A percentile compares a stretch with the other conserved stretches of the same genome.
phyloP scores from a whole-genome alignment of 73 alveolate genomes.

The Durusdinium trenchii region DNA sequence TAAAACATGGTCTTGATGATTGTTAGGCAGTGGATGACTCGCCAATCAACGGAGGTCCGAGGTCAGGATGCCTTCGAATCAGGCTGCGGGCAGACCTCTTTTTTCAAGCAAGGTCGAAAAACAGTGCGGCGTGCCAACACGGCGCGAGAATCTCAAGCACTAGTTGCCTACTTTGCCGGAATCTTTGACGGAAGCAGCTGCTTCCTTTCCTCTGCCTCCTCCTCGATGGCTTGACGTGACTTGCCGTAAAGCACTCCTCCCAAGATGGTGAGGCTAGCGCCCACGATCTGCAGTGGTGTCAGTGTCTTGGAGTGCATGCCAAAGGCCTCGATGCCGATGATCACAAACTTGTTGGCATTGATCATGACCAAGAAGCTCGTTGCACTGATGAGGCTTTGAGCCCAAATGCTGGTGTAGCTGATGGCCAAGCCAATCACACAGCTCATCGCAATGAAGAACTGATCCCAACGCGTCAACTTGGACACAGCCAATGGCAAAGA shows the following conservation, averaged over 20 bases:
- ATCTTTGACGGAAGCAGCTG: slow-evolving; percentile 34
- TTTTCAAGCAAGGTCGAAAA: no score
- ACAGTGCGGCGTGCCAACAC: no score
- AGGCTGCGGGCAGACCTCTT: no score
- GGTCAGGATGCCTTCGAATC: no score
- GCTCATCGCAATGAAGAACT: slow-evolving; percentile 16
- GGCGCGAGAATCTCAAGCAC: no score
- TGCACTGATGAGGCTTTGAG: slow-evolving; percentile 64
- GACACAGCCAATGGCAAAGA: neutral
- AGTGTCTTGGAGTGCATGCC: slow-evolving; percentile 76
- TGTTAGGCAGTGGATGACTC: no score
- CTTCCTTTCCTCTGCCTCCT: slow-evolving; percentile 38
- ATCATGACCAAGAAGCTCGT: slow-evolving; percentile 76
- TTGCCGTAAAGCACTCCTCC: slow-evolving; percentile 67
- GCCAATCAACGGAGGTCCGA: no score
- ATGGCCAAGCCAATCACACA: slow-evolving; percentile 78
- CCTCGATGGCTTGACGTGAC: slow-evolving; percentile 39
- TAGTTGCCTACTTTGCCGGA: no score
- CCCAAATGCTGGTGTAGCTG: slow-evolving; percentile 73
- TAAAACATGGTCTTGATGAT: no score
- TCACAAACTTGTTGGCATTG: slow-evolving; percentile 76
- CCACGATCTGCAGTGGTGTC: slow-evolving; percentile 7
- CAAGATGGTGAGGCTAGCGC: slow-evolving; percentile 60
- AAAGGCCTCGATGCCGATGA: slow-evolving; percentile 89
- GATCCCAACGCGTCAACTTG: neutral